These are phyloP conservation scores for Erythrobasidium yunnanense DNA, from an alignment of 768 basidiomycete genomes.

Conservation along the genomic window DNA sequence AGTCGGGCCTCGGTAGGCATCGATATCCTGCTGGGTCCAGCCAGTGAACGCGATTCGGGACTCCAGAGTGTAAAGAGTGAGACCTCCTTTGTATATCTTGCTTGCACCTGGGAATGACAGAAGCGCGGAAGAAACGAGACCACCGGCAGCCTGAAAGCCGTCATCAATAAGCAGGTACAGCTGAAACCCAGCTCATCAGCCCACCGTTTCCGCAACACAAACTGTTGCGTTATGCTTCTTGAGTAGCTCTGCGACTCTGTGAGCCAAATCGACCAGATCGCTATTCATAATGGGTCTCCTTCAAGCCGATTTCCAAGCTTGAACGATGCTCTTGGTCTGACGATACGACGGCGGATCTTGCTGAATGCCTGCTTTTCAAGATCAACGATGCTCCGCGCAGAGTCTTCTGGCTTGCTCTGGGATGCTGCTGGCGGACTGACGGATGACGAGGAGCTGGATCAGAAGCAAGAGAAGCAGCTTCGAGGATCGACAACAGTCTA, in stretches of 20 bases:
- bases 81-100: conserved; percentile 21
- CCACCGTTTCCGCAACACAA: conserved; percentile 25
- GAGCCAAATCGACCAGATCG: neutral
- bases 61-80: conserved; percentile 21
- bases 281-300: neutral
- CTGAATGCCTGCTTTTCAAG: neutral
- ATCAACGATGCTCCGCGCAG: neutral
- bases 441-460: neutral
- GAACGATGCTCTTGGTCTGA: no score
- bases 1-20: conserved; percentile 26
- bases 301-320: neutral
- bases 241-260: conserved; percentile 2
- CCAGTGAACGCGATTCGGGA: conserved; percentile 23
- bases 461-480: neutral
- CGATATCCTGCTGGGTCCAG: conserved; percentile 19
- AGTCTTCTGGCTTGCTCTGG: neutral
- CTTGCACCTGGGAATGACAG: conserved; percentile 25
- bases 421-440: neutral
- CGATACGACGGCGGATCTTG: neutral
- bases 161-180: neutral
- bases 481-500: no score
- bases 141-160: conserved; percentile 17
- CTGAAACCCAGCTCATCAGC: no score
- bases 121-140: conserved; percentile 19
- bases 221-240: neutral